Percentiles rank a stretch among this genome's conserved stretches.
These are phyloP conservation scores for Arctium minus DNA, from an alignment of 129 eudicot species.

Conservation along the genomic window DNA sequence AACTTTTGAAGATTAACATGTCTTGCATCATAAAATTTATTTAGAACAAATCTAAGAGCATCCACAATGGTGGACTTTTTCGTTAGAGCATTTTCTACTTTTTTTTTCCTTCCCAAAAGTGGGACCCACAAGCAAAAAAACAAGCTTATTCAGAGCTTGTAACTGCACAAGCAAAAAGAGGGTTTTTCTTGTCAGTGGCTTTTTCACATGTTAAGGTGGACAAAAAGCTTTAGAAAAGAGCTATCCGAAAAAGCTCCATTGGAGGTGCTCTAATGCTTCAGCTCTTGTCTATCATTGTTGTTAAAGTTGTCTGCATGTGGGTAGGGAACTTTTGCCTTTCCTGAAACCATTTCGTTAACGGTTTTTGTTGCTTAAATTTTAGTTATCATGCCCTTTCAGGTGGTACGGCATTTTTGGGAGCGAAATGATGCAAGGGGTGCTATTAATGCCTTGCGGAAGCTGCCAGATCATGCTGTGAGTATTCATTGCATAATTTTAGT, in stretches of 20 bases:
- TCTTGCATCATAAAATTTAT: background rate
- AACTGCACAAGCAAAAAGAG: background rate
- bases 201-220: background rate
- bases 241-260: background rate
- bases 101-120: background rate
- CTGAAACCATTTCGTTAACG: background rate
- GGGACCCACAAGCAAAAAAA: background rate
- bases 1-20: background rate
- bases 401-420: constrained; percentile 89
- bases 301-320: background rate
- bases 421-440: constrained; percentile 80
- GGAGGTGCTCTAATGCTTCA: background rate
- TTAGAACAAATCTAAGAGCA: background rate
- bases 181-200: background rate
- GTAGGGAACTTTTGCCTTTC: background rate
- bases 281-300: background rate
- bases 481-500: constrained; percentile 8
- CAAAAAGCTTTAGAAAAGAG: background rate
- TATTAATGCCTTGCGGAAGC: constrained; percentile 61
- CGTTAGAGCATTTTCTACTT: background rate
- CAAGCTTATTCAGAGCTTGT: background rate
- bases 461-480: constrained; percentile 94
- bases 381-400: constrained; percentile 36
- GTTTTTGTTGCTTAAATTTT: background rate
- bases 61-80: background rate